Evolutionary conservation across 2,329 filamentous ascomycete species (phyloP).

Genomic region (Curvularia eragrostidis): DNA sequence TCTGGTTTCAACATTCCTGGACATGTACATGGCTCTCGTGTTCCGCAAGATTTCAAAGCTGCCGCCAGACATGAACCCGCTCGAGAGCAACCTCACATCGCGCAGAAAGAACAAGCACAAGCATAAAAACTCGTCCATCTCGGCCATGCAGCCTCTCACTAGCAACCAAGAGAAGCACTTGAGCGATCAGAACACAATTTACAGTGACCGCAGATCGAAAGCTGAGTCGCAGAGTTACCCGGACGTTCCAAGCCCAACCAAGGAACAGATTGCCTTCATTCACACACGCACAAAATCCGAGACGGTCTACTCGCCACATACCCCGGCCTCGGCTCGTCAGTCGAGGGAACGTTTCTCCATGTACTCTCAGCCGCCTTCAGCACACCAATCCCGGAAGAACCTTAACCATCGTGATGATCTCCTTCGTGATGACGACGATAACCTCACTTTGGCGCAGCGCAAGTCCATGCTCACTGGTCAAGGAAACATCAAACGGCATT

Average conservation of each 20-base stretch:
- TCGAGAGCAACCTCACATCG: slow-evolving; percentile 84
- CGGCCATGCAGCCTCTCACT: slow-evolving; percentile 52
- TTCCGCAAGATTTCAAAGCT: slow-evolving; percentile 83
- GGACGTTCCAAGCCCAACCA: slow-evolving; percentile 41
- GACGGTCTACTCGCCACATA: slow-evolving; percentile 59
- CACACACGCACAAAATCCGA: slow-evolving; percentile 75
- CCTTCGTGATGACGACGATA: slow-evolving; percentile 34
- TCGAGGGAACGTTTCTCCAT: slow-evolving; percentile 60
- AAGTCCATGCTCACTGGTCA: slow-evolving; percentile 45
- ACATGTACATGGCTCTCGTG: slow-evolving; percentile 75
- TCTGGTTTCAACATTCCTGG: slow-evolving; percentile 71
- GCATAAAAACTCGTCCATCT: slow-evolving; percentile 68
- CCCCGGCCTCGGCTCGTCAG: slow-evolving; percentile 59
- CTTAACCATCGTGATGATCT: slow-evolving; percentile 45
- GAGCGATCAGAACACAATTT: slow-evolving; percentile 55
- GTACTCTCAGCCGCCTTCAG: slow-evolving; percentile 46
- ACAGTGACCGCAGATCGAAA: slow-evolving; percentile 45
- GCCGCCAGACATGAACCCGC: slow-evolving; percentile 93
- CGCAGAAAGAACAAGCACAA: slow-evolving; percentile 70
- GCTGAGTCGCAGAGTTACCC: slow-evolving; percentile 38
- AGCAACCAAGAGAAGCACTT: slow-evolving; percentile 68
- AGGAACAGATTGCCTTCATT: slow-evolving; percentile 73
- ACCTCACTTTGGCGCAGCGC: slow-evolving; percentile 43
- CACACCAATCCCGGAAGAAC: slow-evolving; percentile 48
- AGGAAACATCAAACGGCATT: slow-evolving; percentile 43